A percentile compares a stretch with the other conserved stretches of the same genome.
phyloP scores from a whole-genome alignment of 2,329 filamentous ascomycete species.

The Phaeosphaeria sp. region DNA sequence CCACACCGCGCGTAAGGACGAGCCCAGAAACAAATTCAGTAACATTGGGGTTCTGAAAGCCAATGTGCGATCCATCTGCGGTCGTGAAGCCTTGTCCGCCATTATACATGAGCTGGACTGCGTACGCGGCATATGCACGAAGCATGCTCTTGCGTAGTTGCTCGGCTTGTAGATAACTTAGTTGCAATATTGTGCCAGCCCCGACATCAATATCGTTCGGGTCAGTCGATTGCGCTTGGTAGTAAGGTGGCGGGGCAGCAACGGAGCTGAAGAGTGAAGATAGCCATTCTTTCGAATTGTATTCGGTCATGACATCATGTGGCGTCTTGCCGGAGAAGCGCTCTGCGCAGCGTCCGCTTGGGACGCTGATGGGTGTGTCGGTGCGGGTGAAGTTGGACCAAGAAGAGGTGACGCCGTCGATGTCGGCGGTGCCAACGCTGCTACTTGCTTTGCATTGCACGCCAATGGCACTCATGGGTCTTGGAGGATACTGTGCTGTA shows the following conservation, averaged over 20 bases:
- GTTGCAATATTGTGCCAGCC: not conserved
- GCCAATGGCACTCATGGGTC: too few species aligned
- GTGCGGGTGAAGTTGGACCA: too few species aligned
- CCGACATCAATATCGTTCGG: constrained; percentile 1
- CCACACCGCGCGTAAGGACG: constrained; percentile 1
- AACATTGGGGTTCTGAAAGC: constrained; percentile 1
- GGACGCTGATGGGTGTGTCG: too few species aligned
- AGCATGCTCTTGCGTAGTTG: constrained; percentile 7
- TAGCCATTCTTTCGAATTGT: not conserved
- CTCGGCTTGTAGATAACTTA: constrained; percentile 4
- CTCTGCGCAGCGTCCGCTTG: too few species aligned
- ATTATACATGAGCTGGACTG: constrained; percentile 11
- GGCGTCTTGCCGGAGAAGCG: too few species aligned
- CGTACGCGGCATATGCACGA: constrained; percentile 6
- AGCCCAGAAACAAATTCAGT: constrained; percentile 5
- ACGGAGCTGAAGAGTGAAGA: constrained; percentile 7
- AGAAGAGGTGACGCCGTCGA: too few species aligned
- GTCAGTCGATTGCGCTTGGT: constrained; percentile 2
- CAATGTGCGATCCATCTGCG: constrained; percentile 1
- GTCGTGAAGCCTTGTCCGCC: constrained; percentile 9
- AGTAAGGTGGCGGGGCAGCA: constrained; percentile 5
- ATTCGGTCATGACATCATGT: too few species aligned
- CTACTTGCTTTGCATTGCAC: too few species aligned
- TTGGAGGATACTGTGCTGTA: too few species aligned
- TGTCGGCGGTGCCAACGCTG: too few species aligned